Percentiles rank a stretch among this genome's conserved stretches.
phyloP scores from a whole-genome alignment of 2,329 filamentous ascomycete species.

The Pestalotiopsis sp. region DNA sequence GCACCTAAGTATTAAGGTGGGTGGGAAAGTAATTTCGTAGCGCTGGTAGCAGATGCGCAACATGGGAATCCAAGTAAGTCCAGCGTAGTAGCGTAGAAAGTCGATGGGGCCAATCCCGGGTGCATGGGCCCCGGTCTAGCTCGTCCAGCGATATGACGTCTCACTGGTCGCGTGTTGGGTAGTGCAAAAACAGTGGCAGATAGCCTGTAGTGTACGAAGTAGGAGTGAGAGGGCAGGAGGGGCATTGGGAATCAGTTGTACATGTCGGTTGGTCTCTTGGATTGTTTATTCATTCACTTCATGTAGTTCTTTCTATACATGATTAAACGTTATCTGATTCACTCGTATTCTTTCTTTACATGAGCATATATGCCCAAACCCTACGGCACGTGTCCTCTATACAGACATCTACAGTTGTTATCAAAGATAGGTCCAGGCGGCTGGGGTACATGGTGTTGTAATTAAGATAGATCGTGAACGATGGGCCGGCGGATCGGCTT shows the following conservation, averaged over 20 bases:
- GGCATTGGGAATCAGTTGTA: neutral
- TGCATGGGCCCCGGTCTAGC: slow-evolving; percentile 5
- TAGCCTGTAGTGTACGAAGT: neutral
- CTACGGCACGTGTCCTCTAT: no score
- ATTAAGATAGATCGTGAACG: slow-evolving; percentile 4
- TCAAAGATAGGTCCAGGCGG: no score
- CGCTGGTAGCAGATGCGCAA: neutral
- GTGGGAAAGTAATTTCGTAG: neutral
- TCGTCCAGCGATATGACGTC: slow-evolving; percentile 8
- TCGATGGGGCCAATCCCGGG: neutral
- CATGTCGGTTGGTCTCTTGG: no score
- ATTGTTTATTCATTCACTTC: no score
- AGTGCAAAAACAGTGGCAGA: neutral
- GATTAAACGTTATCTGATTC: neutral
- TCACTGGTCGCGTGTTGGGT: slow-evolving; percentile 1
- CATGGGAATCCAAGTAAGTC: neutral
- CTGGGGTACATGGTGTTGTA: no score
- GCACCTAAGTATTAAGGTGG: neutral
- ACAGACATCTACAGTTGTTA: no score
- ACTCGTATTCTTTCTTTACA: neutral
- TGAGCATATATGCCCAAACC: no score
- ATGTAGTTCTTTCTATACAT: no score
- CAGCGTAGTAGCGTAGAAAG: neutral
- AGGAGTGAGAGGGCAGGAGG: neutral
- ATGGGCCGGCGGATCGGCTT: slow-evolving; percentile 10